Evolutionary conservation across 2,329 filamentous ascomycete genomes (phyloP), one percentile per base, ranked within the genome.

Genomic region (Hymenoscyphus linearis): DNA sequence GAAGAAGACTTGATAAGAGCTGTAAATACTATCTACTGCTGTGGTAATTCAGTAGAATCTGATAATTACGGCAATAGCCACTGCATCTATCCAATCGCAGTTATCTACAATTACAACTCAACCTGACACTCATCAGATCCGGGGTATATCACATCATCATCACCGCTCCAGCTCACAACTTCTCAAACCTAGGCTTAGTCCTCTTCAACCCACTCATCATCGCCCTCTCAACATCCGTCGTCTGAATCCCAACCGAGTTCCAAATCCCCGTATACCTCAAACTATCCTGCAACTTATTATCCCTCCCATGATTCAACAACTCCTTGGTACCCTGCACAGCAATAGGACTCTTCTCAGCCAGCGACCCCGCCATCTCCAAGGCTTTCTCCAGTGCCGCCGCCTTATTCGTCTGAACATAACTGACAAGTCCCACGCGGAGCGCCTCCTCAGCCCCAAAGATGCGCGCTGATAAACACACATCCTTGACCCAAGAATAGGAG

Each of bases 281-380:
- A 54, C 87, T 91, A 68, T 96, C 91, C 53, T 83, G 84, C 31
- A 96, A 85, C 2, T 82, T 80, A 73, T 92, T 85, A 74, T 96
- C 93, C 69, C 90, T 82, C 36, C 87, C 89, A 71, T 88, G 91
- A 74, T 95, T 92, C 71, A 96, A 73, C 64, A 96, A 76, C 76
- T 95, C 89, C 79, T 96, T 96, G 9, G 92, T 96, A 5, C 90
- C 88, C 77, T 91, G 85, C 65, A 93, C 89, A 1, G 91, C 92
- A 25, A 98, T 86, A 0, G 93, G 93, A 71, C 90, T 95, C 82
- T 97, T 97, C 18, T 74, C 78, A 31, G 90, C 89, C 62, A 97
- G 83, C 69, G 85, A 69, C 12, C 71, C 75, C 0, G 88, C 91
- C 70, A 90, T 71, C 64, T 84, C 79, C 63, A 93, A 55, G 0